Evolutionary conservation across 148 eudicot species (phyloP), one percentile per base, ranked within the genome.

Genomic region (Cornus suecica): DNA sequence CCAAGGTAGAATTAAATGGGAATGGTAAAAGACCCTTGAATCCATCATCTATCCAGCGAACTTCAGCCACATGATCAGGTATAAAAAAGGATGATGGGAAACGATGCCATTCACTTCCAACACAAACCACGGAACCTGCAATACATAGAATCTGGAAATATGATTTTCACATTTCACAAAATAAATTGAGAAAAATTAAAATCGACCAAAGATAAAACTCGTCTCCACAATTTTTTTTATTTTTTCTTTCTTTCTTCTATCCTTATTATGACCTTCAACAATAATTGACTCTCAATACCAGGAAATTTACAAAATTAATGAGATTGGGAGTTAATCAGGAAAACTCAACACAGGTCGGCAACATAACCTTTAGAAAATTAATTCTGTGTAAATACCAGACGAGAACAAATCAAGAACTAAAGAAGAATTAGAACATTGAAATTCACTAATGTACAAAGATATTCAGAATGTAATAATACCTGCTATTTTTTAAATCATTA

Each of bases 101-200:
- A 28, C 99, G 83, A 75, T 96, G 99, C 99, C 99, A 96, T 79
- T 96, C 99, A 82, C 98, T 86, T 79, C 99, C 99, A 83, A 96
- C 94, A 78, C 99, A 96, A 42, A 96, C 78, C 26, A 91, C 89
- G 52, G 99, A 86, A 81, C 97, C 99, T 96, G 89, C 41, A 73
- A 26, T 10, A 45, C 10, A 26, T 22, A 52, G 1, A 27, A 52
- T 20, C 71, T 45, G 26, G 77, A 22, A 52, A 9, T 9, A 20
- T 28, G 42, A 66, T 18, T 22, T 58, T 58, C 8, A 6, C 9
- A 6, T 37, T 6, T 6, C 42, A 37, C n/a, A 58, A n/a, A 22
- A n/a, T 24, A 58, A 58, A 58, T 1, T 6, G 62, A 58, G 25
- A 22, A 58, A 22, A 52, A 3, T 52, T 14, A 52, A 20, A 0